Evolutionary conservation across 2,329 filamentous ascomycete genomes (phyloP), one percentile per base, ranked within the genome.

Genomic region (Drechslerella dactyloides): DNA sequence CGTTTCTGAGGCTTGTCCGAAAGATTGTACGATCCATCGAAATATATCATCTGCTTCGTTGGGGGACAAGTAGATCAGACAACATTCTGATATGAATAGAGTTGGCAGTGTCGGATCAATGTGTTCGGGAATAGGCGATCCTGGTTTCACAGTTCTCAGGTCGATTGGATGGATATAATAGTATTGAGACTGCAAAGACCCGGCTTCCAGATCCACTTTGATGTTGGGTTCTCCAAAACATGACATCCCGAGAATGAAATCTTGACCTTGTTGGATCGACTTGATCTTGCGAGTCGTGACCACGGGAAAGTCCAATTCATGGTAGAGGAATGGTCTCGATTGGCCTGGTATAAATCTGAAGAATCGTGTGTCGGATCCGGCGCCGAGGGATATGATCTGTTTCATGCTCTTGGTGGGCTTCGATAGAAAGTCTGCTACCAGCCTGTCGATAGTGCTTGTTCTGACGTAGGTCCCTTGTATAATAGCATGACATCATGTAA

Each of bases 381-480:
- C 93, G 30, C 94, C 94, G 0, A 99, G 85, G 0, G 93, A 97
- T 72, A 99, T 85, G 69, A 99, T 91, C 78, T 99, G 94, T 73
- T 86, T 86, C 21, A 78, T 81, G 50, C 80, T 73, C 35, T 74
- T 74, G 2, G 75, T 72, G 21, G 78, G 76, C 40, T 77, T 75
- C 1, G 78, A 76, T 11, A 97, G 82, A 77, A 97, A 97, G 6
- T 82, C 82, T 57, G 85, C 79, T 44, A 97, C 86, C 0, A 99
- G 85, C 11, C 80, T 82, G 80, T 99, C 92, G 74, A 99, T 87
- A 23, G 90, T 90, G 3, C 85, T 86, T 7, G 93, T 97, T 73
- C 94, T 88, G 21, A 93, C 89, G 77, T 97, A 97, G n/a, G 93
- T 97, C 58, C 92, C 92, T 93, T n/a, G n/a, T n/a, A 19, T 35